phyloP scores from a whole-genome alignment of 2,329 filamentous ascomycete species.

The Colletotrichum agaves region DNA sequence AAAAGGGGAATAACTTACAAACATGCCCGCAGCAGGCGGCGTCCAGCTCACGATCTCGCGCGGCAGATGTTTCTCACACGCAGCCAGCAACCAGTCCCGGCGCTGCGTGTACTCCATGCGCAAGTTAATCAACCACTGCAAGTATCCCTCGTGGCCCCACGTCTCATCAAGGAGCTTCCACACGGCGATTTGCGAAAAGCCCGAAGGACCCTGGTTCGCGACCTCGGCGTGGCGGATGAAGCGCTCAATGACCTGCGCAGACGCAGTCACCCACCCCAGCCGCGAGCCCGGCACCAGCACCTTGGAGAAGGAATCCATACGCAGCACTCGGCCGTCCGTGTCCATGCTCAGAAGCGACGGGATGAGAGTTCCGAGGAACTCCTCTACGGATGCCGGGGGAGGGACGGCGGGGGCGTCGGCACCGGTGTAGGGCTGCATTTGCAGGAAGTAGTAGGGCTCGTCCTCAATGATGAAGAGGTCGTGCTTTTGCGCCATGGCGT shows the following conservation, averaged over 20 bases:
- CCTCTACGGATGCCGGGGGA: constrained; percentile 70
- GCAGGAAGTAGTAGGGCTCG: constrained; percentile 94
- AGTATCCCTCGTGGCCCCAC: constrained; percentile 92
- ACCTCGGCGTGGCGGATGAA: constrained; percentile 86
- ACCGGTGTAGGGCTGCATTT: constrained; percentile 81
- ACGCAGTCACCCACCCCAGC: constrained; percentile 89
- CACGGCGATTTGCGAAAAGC: constrained; percentile 84
- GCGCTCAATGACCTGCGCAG: constrained; percentile 84
- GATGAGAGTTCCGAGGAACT: constrained; percentile 78
- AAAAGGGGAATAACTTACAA: constrained; percentile 69
- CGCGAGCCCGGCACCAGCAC: constrained; percentile 86
- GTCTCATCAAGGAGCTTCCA: constrained; percentile 92
- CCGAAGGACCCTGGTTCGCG: constrained; percentile 85
- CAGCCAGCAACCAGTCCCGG: constrained; percentile 79
- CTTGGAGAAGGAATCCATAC: constrained; percentile 94
- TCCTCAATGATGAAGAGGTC: constrained; percentile 91
- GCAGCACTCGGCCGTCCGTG: constrained; percentile 86
- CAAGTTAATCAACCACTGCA: constrained; percentile 89
- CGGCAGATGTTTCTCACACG: constrained; percentile 83
- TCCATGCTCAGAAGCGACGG: constrained; percentile 85
- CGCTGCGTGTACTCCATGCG: constrained; percentile 83
- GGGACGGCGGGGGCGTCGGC: constrained; percentile 61
- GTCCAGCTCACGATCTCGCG: constrained; percentile 80
- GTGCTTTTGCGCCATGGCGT: constrained; percentile 83
- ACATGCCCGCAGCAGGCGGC: constrained; percentile 90